Percentiles rank a stretch among this genome's conserved stretches.
Conservation (phyloP, 768 basidiomycete species). For the Pulveroboletus frians region DNA sequence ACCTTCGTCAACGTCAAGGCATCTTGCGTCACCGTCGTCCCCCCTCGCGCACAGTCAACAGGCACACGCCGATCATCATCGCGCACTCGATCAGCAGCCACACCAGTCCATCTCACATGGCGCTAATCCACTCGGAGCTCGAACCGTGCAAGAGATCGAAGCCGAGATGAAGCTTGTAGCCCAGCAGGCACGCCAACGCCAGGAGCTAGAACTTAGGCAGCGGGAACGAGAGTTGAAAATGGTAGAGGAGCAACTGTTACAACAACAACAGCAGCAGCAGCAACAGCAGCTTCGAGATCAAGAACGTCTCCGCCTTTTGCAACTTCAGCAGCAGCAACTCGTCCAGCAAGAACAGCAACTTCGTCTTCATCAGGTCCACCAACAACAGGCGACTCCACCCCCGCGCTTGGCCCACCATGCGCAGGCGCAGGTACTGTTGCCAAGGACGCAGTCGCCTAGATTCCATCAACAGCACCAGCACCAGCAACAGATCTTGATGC, state of each 20-base stretch:
- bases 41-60: constrained; percentile 26
- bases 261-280: constrained; percentile 33
- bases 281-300: constrained; percentile 36
- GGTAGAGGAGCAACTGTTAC: constrained; percentile 33
- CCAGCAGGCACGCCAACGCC: constrained; percentile 38
- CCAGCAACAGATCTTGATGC: constrained; percentile 60
- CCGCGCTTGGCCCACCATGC: constrained; percentile 55
- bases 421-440: constrained; percentile 26
- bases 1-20: constrained; percentile 22
- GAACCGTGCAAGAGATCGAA: constrained; percentile 79
- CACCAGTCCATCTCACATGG: constrained; percentile 35
- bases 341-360: constrained; percentile 33
- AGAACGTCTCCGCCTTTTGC: constrained; percentile 36
- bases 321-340: constrained; percentile 42
- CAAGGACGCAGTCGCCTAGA: constrained; percentile 71
- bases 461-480: constrained; percentile 74
- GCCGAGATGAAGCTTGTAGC: constrained; percentile 72
- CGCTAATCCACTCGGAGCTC: constrained; percentile 36
- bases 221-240: constrained; percentile 40
- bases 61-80: constrained; percentile 32
- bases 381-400: constrained; percentile 50
- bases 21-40: constrained; percentile 20
- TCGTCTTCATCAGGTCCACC: constrained; percentile 36
- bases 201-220: constrained; percentile 42
- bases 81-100: constrained; percentile 32